Evolutionary conservation across 2,329 filamentous ascomycete genomes (phyloP).

Genomic region (Xylariaceae sp.): DNA sequence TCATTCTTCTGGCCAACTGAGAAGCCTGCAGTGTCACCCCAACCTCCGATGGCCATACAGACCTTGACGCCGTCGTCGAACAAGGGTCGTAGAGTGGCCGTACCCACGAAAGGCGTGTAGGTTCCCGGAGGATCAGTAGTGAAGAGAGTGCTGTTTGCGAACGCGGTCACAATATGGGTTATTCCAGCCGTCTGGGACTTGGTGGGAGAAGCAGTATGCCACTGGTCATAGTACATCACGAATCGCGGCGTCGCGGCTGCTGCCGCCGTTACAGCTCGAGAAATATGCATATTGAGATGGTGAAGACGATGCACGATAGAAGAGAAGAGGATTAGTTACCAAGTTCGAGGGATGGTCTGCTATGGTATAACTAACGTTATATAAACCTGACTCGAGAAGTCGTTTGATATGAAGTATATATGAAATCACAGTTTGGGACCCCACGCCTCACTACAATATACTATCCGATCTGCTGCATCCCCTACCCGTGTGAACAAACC

Average conservation of each 20-base stretch:
- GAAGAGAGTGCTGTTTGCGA: conserved; percentile 34
- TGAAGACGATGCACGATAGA: not conserved
- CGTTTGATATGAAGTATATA: not conserved
- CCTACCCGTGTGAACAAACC: not conserved
- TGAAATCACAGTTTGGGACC: too few relatives aligned
- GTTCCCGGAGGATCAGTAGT: conserved; percentile 25
- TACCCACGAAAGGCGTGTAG: conserved; percentile 32
- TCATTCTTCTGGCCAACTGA: conserved; percentile 56
- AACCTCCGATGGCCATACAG: conserved; percentile 73
- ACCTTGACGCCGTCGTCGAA: conserved; percentile 61
- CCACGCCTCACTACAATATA: too few relatives aligned
- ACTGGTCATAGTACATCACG: conserved; percentile 35
- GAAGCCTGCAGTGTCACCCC: conserved; percentile 71
- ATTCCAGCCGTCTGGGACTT: conserved; percentile 28
- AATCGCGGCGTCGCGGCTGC: conserved; percentile 28
- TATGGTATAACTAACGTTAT: not conserved
- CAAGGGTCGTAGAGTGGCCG: conserved; percentile 43
- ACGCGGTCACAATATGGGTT: conserved; percentile 37
- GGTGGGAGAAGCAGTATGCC: conserved; percentile 27
- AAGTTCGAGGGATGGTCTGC: not conserved
- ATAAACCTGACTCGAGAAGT: not conserved
- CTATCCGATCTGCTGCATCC: not conserved
- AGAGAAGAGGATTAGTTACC: conserved; percentile 1
- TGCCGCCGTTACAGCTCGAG: conserved; percentile 16
- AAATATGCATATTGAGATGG: conserved; percentile 26